Percentiles rank a stretch among this genome's conserved stretches.
Conservation (phyloP, 2,329 filamentous ascomycete species). For the Hymenoscyphus linearis region DNA sequence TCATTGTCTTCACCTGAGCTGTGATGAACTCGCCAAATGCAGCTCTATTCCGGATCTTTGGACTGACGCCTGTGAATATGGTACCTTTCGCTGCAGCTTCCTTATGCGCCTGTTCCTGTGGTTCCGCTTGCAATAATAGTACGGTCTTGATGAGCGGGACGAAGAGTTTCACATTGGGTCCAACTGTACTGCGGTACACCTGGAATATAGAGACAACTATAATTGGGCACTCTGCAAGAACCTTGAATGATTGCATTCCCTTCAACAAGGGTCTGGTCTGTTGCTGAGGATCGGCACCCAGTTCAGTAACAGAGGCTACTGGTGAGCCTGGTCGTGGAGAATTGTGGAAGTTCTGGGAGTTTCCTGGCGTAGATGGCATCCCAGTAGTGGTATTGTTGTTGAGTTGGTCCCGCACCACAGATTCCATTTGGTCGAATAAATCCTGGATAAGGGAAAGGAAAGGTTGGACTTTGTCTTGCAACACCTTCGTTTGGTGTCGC, state of each 20-base stretch:
- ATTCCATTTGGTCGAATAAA: constrained; percentile 91
- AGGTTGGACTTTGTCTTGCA: constrained; percentile 75
- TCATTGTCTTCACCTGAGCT: constrained; percentile 98
- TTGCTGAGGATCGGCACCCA: constrained; percentile 75
- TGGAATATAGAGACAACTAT: constrained; percentile 99
- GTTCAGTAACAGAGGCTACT: constrained; percentile 66
- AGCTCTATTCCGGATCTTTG: constrained; percentile 85
- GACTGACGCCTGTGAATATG: constrained; percentile 89
- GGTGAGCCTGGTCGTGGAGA: constrained; percentile 88
- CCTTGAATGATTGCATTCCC: constrained; percentile 98
- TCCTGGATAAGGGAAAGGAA: constrained; percentile 92
- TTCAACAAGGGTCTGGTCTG: constrained; percentile 76
- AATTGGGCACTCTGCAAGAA: constrained; percentile 94
- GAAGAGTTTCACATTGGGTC: constrained; percentile 83
- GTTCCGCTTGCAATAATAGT: constrained; percentile 80
- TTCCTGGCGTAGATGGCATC: constrained; percentile 62
- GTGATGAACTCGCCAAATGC: constrained; percentile 98
- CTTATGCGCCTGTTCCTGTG: constrained; percentile 84
- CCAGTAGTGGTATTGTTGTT: constrained; percentile 72
- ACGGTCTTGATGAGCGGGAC: constrained; percentile 92
- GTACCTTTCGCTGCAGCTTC: constrained; percentile 75
- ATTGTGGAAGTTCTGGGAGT: constrained; percentile 64
- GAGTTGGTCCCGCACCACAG: constrained; percentile 90
- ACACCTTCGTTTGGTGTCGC: constrained; percentile 81
- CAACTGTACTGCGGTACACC: constrained; percentile 74